Evolutionary conservation across 768 basidiomycete genomes (phyloP).

Genomic region (Tylopilus cervinicoccineus): DNA sequence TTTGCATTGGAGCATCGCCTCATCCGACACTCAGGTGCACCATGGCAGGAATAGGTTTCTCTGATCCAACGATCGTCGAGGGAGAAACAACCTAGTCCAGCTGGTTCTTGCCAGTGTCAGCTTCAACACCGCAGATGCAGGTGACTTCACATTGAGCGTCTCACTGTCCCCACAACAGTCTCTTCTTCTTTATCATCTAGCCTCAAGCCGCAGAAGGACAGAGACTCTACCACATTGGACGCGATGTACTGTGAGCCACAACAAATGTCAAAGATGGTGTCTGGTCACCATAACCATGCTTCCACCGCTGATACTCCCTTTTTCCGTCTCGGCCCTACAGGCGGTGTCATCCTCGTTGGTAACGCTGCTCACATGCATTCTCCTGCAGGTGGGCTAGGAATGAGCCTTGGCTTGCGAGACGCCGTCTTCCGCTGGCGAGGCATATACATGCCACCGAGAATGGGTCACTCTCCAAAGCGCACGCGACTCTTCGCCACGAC

Average conservation of each 20-base stretch:
- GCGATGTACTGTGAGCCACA: conserved; percentile 34
- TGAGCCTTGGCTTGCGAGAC: conserved; percentile 59
- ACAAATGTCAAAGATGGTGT: conserved; percentile 34
- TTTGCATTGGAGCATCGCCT: neutral
- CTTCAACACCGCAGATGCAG: conserved; percentile 20
- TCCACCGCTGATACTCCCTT: conserved; percentile 41
- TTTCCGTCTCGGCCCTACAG: conserved; percentile 24
- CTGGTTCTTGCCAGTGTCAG: conserved; percentile 47
- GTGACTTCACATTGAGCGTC: conserved; percentile 8
- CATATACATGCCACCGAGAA: conserved; percentile 26
- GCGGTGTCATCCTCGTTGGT: conserved; percentile 31
- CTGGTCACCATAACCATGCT: conserved; percentile 42
- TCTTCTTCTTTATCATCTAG: conserved; percentile 37
- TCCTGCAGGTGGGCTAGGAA: conserved; percentile 53
- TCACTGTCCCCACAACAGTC: conserved; percentile 27
- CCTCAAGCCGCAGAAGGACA: conserved; percentile 15
- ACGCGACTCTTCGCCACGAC: conserved; percentile 33
- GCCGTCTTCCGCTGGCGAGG: conserved; percentile 39
- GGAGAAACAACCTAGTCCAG: conserved; percentile 31
- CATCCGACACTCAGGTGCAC: conserved; percentile 34
- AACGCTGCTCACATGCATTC: conserved; percentile 55
- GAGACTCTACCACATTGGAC: conserved; percentile 38
- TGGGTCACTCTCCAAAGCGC: conserved; percentile 13
- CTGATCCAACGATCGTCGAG: conserved; percentile 36
- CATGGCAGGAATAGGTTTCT: conserved; percentile 38